Evolutionary conservation across 805 yeast genomes (phyloP).

Genomic region (Naumovozyma baii): DNA sequence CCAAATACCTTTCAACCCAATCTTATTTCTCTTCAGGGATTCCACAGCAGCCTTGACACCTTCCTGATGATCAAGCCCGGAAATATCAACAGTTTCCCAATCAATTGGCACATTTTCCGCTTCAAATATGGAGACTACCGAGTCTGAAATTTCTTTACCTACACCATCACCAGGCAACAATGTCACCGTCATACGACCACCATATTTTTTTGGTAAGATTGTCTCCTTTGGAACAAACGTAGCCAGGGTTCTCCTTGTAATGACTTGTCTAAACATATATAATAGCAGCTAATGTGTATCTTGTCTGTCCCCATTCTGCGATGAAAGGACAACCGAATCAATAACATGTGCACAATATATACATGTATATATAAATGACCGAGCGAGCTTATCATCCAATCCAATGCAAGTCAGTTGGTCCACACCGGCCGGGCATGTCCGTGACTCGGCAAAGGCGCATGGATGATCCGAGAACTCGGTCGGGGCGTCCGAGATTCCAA

Average conservation of each 20-base stretch:
- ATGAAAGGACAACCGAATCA: too few species aligned
- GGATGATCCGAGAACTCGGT: too few species aligned
- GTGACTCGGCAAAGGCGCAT: too few species aligned
- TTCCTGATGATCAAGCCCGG: conserved; percentile 44
- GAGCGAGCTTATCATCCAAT: too few species aligned
- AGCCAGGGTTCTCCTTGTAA: conserved; percentile 37
- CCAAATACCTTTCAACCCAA: conserved; percentile 93
- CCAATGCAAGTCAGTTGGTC: too few species aligned
- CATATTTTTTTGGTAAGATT: conserved; percentile 80
- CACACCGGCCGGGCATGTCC: too few species aligned
- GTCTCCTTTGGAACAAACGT: conserved; percentile 48
- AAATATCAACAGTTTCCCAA: conserved; percentile 76
- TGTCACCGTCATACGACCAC: conserved; percentile 90
- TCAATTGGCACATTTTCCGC: conserved; percentile 86
- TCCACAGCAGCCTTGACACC: conserved; percentile 77
- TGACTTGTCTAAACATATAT: conserved; percentile 30
- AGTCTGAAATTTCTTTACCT: conserved; percentile 90
- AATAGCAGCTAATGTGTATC: too few species aligned
- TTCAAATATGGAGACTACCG: conserved; percentile 83
- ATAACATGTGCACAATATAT: too few species aligned
- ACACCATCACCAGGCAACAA: conserved; percentile 97
- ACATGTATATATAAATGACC: too few species aligned
- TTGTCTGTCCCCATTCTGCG: too few species aligned
- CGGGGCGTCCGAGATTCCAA: too few species aligned
- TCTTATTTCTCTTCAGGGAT: conserved; percentile 89